phyloP scores from a whole-genome alignment of 2,329 filamentous ascomycete species.

The Diaporthe sp. region DNA sequence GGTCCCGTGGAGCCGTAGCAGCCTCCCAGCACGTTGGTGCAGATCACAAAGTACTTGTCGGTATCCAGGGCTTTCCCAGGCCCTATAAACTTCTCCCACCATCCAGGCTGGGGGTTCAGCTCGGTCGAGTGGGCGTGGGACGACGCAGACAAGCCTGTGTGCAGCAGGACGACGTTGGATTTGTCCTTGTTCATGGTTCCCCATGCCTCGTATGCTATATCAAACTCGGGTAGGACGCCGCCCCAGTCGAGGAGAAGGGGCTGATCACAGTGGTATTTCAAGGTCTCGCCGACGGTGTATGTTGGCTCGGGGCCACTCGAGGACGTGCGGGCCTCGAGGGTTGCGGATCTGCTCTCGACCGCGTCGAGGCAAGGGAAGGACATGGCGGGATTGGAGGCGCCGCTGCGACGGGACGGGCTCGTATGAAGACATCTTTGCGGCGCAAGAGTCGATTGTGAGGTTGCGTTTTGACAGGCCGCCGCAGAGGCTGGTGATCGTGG shows the following conservation, averaged over 20 bases:
- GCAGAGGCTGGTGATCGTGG: neutral
- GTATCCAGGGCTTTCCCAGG: slow-evolving; percentile 89
- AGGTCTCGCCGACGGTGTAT: slow-evolving; percentile 91
- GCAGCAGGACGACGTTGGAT: slow-evolving; percentile 90
- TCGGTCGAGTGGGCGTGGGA: slow-evolving; percentile 96
- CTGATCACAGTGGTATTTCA: slow-evolving; percentile 79
- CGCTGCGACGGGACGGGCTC: slow-evolving; percentile 46
- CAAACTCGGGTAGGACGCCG: slow-evolving; percentile 88
- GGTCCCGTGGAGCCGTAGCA: slow-evolving; percentile 97
- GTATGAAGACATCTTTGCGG: slow-evolving; percentile 44
- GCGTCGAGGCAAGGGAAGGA: slow-evolving; percentile 92
- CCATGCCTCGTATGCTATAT: slow-evolving; percentile 95
- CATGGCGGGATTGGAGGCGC: slow-evolving; percentile 85
- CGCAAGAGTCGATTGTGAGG: neutral
- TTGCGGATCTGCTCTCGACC: slow-evolving; percentile 82
- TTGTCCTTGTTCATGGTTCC: slow-evolving; percentile 83
- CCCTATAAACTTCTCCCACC: slow-evolving; percentile 99
- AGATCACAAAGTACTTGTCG: slow-evolving; percentile 91
- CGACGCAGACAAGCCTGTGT: slow-evolving; percentile 96
- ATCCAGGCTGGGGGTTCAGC: slow-evolving; percentile 87
- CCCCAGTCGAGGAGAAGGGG: slow-evolving; percentile 94
- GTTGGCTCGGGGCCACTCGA: slow-evolving; percentile 90
- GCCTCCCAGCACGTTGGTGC: slow-evolving; percentile 95
- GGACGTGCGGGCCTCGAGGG: slow-evolving; percentile 74
- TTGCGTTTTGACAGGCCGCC: neutral